phyloP scores from a whole-genome alignment of 345 rosid genomes.

The Citrus medica region DNA sequence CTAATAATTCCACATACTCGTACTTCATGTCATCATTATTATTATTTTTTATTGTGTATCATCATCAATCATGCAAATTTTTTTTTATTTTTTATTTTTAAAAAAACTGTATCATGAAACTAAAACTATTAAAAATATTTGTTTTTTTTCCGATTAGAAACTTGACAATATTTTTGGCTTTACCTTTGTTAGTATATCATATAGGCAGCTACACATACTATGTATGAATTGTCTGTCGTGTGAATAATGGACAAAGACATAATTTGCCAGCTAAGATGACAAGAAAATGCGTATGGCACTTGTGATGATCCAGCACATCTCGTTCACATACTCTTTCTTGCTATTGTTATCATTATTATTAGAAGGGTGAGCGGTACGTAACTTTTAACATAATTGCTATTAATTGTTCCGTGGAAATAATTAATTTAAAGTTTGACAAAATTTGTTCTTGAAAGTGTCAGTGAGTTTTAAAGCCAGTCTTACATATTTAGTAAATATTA shows the following conservation, averaged over 20 bases:
- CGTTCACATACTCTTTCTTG: background rate
- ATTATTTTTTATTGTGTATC: background rate
- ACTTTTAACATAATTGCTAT: no score
- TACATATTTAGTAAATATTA: no score
- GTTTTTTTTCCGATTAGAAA: no score
- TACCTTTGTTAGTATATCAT: background rate
- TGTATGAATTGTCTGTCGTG: background rate
- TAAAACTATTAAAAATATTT: no score
- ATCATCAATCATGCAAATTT: background rate
- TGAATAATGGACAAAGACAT: background rate
- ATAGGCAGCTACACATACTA: no score
- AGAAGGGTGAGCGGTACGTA: no score
- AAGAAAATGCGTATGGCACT: background rate
- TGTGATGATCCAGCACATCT: background rate
- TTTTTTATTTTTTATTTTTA: no score
- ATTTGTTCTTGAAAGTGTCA: no score
- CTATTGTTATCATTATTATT: no score
- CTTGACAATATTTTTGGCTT: background rate
- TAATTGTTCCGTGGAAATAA: fast-evolving
- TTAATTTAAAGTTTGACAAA: no score
- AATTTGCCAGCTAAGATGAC: background rate
- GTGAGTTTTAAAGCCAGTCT: no score
- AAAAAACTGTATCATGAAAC: no score
- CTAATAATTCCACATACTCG: background rate
- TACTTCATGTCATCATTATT: background rate